Conservation (phyloP, 2,329 filamentous ascomycete species). For the Cordyceps javanica region DNA sequence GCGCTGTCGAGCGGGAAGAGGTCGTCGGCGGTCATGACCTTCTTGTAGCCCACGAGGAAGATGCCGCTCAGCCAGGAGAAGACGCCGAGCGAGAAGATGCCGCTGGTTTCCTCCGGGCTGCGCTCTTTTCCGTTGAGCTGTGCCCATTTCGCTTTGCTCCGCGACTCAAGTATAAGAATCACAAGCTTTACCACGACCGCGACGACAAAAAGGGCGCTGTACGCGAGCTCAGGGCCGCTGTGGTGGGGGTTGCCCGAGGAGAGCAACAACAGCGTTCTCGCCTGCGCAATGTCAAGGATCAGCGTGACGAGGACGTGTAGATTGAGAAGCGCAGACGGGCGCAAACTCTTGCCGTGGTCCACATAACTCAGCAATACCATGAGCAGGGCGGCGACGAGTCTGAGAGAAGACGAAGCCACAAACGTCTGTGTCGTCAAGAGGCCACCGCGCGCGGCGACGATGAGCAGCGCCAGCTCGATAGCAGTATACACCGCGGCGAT, state of each 20-base stretch:
- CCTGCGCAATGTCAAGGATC: slow-evolving; percentile 37
- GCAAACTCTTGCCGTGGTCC: slow-evolving; percentile 31
- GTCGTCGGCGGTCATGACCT: slow-evolving; percentile 23
- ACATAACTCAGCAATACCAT: slow-evolving; percentile 25
- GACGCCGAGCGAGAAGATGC: slow-evolving; percentile 25
- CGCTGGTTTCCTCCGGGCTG: slow-evolving; percentile 33
- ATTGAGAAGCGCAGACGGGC: slow-evolving; percentile 38
- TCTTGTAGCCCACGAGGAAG: slow-evolving; percentile 26
- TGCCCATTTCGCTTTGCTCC: slow-evolving; percentile 25
- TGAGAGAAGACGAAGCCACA: neutral
- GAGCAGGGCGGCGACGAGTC: slow-evolving; percentile 24
- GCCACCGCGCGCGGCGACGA: neutral
- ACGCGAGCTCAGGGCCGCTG: neutral
- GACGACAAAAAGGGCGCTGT: slow-evolving; percentile 30
- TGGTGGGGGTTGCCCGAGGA: slow-evolving; percentile 2
- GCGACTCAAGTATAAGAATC: slow-evolving; percentile 31
- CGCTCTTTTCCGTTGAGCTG: slow-evolving; percentile 25
- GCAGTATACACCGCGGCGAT: neutral
- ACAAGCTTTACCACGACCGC: slow-evolving; percentile 29
- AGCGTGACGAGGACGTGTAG: slow-evolving; percentile 36
- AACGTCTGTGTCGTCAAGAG: neutral
- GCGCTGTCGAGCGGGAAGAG: slow-evolving; percentile 29
- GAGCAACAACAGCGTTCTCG: slow-evolving; percentile 37
- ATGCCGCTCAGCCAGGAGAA: slow-evolving; percentile 32
- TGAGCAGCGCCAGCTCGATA: neutral